Evolutionary conservation across 2,329 filamentous ascomycete genomes (phyloP), one percentile per base, ranked within the genome.

Genomic region (Diaporthe ilicicola): DNA sequence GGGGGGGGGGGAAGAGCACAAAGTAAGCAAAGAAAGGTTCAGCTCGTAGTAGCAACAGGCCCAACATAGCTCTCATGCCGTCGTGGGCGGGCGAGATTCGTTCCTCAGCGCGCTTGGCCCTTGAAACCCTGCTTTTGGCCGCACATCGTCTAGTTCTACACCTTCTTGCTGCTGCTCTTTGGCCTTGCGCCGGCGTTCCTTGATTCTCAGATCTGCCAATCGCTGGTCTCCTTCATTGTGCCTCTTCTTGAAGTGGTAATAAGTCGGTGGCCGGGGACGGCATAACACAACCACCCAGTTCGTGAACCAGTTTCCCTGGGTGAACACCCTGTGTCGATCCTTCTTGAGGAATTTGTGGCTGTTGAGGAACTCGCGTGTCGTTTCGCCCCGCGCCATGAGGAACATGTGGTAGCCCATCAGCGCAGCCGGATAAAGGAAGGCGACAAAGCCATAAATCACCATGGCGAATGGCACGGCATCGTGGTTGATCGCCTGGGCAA

Each of bases 351-450:
- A 98, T 81, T 98, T 98, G 82, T 97, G 94, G 5, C 93, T 95
- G 82, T 97, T 97, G 74, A 99, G 90, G 80, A 97, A 98, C 82
- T 99, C 96, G 75, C 96, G 88, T 0, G 96, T 99, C 0, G 95
- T 99, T 84, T 99, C 95, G 61, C 95, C 96, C 39, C 95, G 88
- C 8, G 90, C 92, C 83, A 97, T 94, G 53, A 99, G 87, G 83
- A 97, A 98, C 56, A 98, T 79, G 82, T 99, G 96, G 80, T 99
- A 99, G 27, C 89, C 88, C 85, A 91, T 93, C 7, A 99, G 84
- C 53, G 94, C 93, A 50, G 91, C 89, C 0, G 95, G 95, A 80
- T 99, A 99, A 7, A 91, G 86, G 50, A 92, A 88, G 0, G 87
- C 90, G 50, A 99, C 74, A 55, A 94, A 82, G 10, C 91, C 92